phyloP scores from a whole-genome alignment of 306 rosid species.

The Parietaria judaica region DNA sequence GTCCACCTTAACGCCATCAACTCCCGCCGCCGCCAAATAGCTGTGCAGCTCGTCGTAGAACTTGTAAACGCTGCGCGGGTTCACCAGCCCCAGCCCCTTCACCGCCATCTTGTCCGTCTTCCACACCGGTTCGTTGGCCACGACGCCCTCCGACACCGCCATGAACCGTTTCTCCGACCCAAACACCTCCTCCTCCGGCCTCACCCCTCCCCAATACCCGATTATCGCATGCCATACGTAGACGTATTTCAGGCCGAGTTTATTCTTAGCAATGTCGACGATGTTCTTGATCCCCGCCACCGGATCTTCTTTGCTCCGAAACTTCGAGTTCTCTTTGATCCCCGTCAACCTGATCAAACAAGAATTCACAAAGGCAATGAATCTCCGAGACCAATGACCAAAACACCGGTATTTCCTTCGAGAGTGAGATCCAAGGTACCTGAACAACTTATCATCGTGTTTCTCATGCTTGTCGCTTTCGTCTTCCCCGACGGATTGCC shows the following conservation, averaged over 20 bases:
- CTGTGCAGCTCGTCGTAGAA: conserved; percentile 69
- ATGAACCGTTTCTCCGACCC: conserved; percentile 52
- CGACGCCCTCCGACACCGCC: conserved; percentile 43
- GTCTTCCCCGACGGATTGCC: conserved; percentile 69
- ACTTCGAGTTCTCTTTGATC: conserved; percentile 63
- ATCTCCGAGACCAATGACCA: no score
- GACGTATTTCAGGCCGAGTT: conserved; percentile 52
- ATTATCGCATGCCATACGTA: conserved; percentile 96
- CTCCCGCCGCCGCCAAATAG: conserved; percentile 62
- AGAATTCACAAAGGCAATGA: no score
- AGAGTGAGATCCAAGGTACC: no score
- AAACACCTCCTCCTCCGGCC: conserved; percentile 53
- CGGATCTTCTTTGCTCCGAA: conserved; percentile 46
- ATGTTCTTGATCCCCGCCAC: conserved; percentile 48
- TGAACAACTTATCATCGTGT: conserved; percentile 14
- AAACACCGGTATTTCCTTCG: no score
- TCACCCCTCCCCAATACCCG: conserved; percentile 94
- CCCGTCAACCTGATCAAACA: conserved; percentile 34
- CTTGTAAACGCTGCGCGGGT: conserved; percentile 47
- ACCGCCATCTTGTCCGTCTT: conserved; percentile 38
- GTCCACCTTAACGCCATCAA: conserved; percentile 95
- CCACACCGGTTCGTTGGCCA: conserved; percentile 78
- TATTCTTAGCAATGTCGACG: conserved; percentile 53
- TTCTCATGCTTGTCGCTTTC: conserved; percentile 1
- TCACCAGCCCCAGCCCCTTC: conserved; percentile 70